Evolutionary conservation across 2,329 filamentous ascomycete genomes (phyloP).

Genomic region (Bipolaris zeicola): DNA sequence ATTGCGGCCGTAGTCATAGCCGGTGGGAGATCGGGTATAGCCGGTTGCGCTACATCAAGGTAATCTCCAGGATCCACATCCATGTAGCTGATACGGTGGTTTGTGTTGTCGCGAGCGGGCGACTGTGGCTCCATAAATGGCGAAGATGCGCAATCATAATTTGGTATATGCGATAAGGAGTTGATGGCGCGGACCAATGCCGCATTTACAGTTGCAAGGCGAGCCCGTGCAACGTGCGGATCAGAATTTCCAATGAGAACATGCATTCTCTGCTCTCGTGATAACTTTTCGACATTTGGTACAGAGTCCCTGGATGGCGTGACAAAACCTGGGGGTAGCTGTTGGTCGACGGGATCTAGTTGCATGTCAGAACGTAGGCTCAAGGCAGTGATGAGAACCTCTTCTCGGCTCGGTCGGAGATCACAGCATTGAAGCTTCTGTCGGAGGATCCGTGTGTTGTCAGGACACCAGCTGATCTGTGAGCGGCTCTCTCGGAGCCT

Average conservation of each 20-base stretch:
- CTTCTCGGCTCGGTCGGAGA: conserved; percentile 44
- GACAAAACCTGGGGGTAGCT: conserved; percentile 42
- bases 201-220: conserved; percentile 40
- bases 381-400: conserved; percentile 45
- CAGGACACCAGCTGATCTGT: conserved; percentile 47
- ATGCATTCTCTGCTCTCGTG: conserved; percentile 45
- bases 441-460: conserved; percentile 43
- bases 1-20: conserved; percentile 24
- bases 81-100: conserved; percentile 47
- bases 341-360: conserved; percentile 35
- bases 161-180: conserved; percentile 20
- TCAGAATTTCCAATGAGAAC: conserved; percentile 43
- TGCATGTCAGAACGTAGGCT: conserved; percentile 44
- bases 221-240: conserved; percentile 29
- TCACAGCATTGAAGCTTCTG: conserved; percentile 49
- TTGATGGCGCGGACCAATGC: conserved; percentile 37
- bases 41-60: conserved; percentile 35
- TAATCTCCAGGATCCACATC: conserved; percentile 44
- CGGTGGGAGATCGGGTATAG: conserved; percentile 35
- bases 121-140: conserved; percentile 33
- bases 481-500: conserved; percentile 42
- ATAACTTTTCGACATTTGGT: conserved; percentile 37
- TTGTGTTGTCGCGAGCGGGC: conserved; percentile 30
- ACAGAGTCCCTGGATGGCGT: conserved; percentile 45
- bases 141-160: conserved; percentile 34